Evolutionary conservation across 345 rosid genomes (phyloP), one percentile per base, ranked within the genome.

Genomic region (Sonneratia alba): DNA sequence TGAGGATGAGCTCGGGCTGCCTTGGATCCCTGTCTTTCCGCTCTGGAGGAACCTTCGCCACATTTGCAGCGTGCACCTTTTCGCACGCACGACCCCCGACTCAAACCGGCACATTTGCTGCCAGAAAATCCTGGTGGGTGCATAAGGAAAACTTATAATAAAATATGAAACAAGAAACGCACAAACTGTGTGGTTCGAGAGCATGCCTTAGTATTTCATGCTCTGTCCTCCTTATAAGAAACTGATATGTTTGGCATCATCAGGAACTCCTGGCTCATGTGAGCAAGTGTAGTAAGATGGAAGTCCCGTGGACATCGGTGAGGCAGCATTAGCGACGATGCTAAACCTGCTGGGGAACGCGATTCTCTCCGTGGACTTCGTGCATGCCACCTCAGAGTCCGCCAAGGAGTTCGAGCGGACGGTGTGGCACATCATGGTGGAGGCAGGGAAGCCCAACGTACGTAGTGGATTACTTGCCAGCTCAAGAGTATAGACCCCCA

Each of bases 371-470:
- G 6, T 75, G 40, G 80, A 84, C 63, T 8, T 82, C 76, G 69
- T 75, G 0, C 63, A 75, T 45, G 71, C 71, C 0, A 61, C 36
- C 13, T 76, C 81, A 2, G 77, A 69, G 38, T 69, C 63, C 3
- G 77, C 47, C 0, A 59, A 49, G 43, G 79, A 76, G 71, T 73
- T 82, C 19, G 75, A 81, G 71, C 65, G 70, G 64, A 15, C 66
- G 8, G 57, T 63, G 11, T 18, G 71, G 80, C 0, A 16, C 15
- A 71, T 80, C 21, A 73, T 69, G 77, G 74, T 7, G 19, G 80
- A 77, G 34, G 55, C 22, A 3, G 85, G 85, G 7, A 83, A 81
- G 64, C 85, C 86, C 1, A 83, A 83, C 77, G 18, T 85, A 36
- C 77, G 27, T 85, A 37, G 76, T 70, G 0, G 85, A 85, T 55